Evolutionary conservation across 495 filamentous ascomycete species (phyloP).

Genomic region (Trichoderma virens): DNA sequence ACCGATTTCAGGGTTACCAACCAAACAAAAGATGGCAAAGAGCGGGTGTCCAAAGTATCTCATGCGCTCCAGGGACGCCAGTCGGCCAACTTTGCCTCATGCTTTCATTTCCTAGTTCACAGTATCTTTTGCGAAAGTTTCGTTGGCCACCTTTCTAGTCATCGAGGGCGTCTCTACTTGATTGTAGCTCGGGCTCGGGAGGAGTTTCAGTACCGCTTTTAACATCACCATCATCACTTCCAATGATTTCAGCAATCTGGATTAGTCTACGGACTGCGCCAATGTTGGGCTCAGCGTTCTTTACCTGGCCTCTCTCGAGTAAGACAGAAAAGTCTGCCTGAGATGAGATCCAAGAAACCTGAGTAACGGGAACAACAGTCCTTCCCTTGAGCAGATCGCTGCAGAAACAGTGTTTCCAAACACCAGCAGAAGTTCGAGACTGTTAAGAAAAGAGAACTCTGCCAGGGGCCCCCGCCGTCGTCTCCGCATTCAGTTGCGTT

Average conservation of each 20-base stretch:
- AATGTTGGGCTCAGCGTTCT: conserved; percentile 26
- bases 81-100: conserved; percentile 24
- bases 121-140: neutral
- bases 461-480: too few relatives aligned
- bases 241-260: neutral
- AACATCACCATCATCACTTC: neutral
- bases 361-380: conserved; percentile 31
- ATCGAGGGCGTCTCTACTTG: neutral
- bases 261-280: conserved; percentile 28
- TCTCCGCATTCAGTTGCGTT: too few relatives aligned
- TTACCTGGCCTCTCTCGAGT: conserved; percentile 34
- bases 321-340: conserved; percentile 37
- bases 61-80: conserved; percentile 32
- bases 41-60: conserved; percentile 26
- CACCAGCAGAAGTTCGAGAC: conserved; percentile 40
- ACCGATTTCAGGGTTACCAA: too few relatives aligned
- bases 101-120: conserved; percentile 17
- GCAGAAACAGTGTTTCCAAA: conserved; percentile 45
- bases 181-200: neutral
- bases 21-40: conserved; percentile 24
- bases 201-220: neutral
- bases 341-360: conserved; percentile 36
- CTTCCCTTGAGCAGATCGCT: conserved; percentile 37
- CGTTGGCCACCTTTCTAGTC: conserved; percentile 12
- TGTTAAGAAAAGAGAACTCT: too few relatives aligned